Evolutionary conservation across 139 green algal genomes (phyloP), one percentile per base, ranked within the genome.

Genomic region (Picochlorum sp.): DNA sequence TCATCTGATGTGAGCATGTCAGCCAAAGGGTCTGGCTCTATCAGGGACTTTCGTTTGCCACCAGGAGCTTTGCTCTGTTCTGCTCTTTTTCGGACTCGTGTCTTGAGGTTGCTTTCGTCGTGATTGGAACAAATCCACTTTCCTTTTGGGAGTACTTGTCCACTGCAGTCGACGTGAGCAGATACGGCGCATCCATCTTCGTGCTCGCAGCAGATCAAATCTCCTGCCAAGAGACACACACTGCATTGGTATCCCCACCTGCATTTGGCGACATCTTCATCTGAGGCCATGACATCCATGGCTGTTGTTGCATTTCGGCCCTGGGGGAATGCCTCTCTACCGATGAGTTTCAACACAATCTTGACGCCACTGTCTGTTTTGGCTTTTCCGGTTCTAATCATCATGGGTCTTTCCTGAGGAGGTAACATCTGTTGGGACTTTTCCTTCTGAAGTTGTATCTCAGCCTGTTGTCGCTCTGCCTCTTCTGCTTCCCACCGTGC

Each of bases 141-240:
- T 21, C 66, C 71, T 6, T 34, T 34, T 30, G 65, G 54, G 1
- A 71, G n/a, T 37, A 49, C 6, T 49, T 61, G 58, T n/a, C 71
- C 71, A 45, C 60, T 74, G 60, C 71, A 78, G 14, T 69, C 65
- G 26, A 26, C n/a, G 60, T 78, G 71, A 6, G 65, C 62, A 61
- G 51, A 67, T 28, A 78, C 65, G 37, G 49, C 49, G 60, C 71
- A 78, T 5, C 34, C 45, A 60, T 74, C 55, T 34, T 60, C 57
- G 45, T 78, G 71, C 60, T 80, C 73, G 65, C 73, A 80, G 69
- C 73, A 80, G 37, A 80, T 59, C 49, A 80, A 63, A 63, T 80
- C 73, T 8, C 73, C 73, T 3, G 63, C 65, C 49, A 74, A 59
- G 30, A 62, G 41, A 57, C 73, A 80, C 23, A 75, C 54, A 3